phyloP scores from a whole-genome alignment of 2,329 filamentous ascomycete genomes.

The Aspergillus arachidicola region DNA sequence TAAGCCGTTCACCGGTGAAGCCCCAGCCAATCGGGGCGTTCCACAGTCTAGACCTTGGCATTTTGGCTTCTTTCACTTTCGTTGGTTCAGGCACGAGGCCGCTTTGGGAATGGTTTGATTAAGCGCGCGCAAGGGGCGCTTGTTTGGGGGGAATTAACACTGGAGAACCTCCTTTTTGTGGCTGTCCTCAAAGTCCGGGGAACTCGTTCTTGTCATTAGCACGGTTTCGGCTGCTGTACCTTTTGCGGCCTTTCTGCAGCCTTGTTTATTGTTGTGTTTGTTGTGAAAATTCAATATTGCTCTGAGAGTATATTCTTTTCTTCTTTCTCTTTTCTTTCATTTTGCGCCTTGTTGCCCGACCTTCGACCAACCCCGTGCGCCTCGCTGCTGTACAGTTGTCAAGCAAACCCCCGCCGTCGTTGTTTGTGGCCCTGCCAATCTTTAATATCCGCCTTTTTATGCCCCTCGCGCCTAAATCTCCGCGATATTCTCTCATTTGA shows the following conservation, averaged over 20 bases:
- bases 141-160: slow-evolving; percentile 27
- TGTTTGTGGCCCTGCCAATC: slow-evolving; percentile 21
- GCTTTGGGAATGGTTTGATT: slow-evolving; percentile 19
- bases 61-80: not conserved
- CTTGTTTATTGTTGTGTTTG: slow-evolving; percentile 8
- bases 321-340: slow-evolving; percentile 21
- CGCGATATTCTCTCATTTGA: slow-evolving; percentile 12
- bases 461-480: slow-evolving; percentile 11
- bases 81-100: slow-evolving; percentile 22
- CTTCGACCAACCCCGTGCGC: slow-evolving; percentile 16
- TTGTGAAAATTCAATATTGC: slow-evolving; percentile 3
- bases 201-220: slow-evolving; percentile 23
- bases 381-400: slow-evolving; percentile 4
- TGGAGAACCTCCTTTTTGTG: slow-evolving; percentile 35
- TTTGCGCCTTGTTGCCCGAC: slow-evolving; percentile 26
- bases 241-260: slow-evolving; percentile 16
- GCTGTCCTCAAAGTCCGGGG: slow-evolving; percentile 30
- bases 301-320: slow-evolving; percentile 13
- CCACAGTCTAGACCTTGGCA: not conserved
- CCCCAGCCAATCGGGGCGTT: slow-evolving; percentile 7
- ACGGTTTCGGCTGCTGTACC: slow-evolving; percentile 14
- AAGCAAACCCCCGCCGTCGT: slow-evolving; percentile 15
- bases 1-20: not conserved
- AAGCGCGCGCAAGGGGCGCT: slow-evolving; percentile 44
- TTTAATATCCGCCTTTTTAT: slow-evolving; percentile 12